Evolutionary conservation across 1,284 basidiomycete genomes (phyloP).

Genomic region (Apiotrichum sp.): DNA sequence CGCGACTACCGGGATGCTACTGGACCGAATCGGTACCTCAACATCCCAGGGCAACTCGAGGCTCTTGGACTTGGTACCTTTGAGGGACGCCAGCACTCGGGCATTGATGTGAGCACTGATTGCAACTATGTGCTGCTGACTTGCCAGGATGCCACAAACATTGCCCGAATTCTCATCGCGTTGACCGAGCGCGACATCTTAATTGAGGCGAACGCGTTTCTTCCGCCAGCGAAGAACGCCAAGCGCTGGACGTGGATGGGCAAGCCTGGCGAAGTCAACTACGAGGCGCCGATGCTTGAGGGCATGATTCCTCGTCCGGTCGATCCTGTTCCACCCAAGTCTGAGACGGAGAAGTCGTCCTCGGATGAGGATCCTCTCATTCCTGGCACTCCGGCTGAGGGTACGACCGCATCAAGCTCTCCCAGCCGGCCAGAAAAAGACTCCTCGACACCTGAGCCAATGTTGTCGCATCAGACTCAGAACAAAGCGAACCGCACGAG

Average conservation of each 20-base stretch:
- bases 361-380: too few relatives aligned
- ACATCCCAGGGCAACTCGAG: conserved; percentile 43
- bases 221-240: conserved; percentile 53
- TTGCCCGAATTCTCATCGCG: conserved; percentile 68
- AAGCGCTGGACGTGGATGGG: conserved; percentile 45
- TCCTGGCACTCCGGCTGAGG: too few relatives aligned
- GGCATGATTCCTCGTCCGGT: neutral
- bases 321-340: too few relatives aligned
- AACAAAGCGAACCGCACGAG: neutral
- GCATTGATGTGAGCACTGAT: conserved; percentile 66
- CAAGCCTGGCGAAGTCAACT: conserved; percentile 39
- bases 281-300: conserved; percentile 14
- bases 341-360: too few relatives aligned
- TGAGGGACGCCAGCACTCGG: conserved; percentile 74
- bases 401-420: too few relatives aligned
- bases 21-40: conserved; percentile 25
- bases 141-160: conserved; percentile 73
- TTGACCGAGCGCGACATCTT: conserved; percentile 61
- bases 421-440: too few relatives aligned
- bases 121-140: neutral
- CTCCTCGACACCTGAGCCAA: neutral
- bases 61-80: conserved; percentile 53
- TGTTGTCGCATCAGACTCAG: neutral
- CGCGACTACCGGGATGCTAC: neutral
- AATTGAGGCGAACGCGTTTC: conserved; percentile 64